A percentile compares a stretch with the other conserved stretches of the same genome.
Conservation (phyloP, 164 flowering plant species). For the Chloranthus sessilifolius region DNA sequence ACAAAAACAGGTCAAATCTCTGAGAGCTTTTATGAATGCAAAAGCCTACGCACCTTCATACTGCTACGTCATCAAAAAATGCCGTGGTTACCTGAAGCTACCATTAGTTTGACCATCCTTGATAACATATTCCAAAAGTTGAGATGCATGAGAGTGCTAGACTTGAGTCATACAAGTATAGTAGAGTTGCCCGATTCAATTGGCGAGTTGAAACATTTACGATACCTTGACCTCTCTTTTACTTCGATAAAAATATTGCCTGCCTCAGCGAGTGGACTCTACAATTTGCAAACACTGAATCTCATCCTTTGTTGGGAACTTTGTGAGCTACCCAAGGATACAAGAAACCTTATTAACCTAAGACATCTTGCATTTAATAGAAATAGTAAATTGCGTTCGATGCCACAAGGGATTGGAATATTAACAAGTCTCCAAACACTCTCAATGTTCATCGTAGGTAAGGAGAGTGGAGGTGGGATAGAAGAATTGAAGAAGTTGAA, state of each 20-base stretch:
- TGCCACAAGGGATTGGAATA: constrained; percentile 5
- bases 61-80: too few species aligned
- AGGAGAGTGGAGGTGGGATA: not conserved
- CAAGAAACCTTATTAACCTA: not conserved
- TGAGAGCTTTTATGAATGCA: not conserved
- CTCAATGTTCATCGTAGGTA: constrained; percentile 15
- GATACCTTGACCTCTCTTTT: not conserved
- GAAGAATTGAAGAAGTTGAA: not conserved
- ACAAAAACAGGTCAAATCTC: too few species aligned
- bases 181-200: not conserved
- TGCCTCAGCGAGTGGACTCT: not conserved
- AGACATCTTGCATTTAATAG: constrained; percentile 20
- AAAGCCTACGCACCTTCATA: not conserved
- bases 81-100: not conserved
- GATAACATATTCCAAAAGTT: constrained; percentile 7
- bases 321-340: not conserved
- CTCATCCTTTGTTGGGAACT: not conserved
- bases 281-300: constrained; percentile 4
- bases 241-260: not conserved
- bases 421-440: constrained; percentile 13
- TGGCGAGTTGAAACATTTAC: not conserved
- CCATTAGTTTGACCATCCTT: not conserved
- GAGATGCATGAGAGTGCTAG: constrained; percentile 6
- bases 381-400: not conserved
- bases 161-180: not conserved